Evolutionary conservation across 768 basidiomycete genomes (phyloP).

Genomic region (Inosperma sp.): DNA sequence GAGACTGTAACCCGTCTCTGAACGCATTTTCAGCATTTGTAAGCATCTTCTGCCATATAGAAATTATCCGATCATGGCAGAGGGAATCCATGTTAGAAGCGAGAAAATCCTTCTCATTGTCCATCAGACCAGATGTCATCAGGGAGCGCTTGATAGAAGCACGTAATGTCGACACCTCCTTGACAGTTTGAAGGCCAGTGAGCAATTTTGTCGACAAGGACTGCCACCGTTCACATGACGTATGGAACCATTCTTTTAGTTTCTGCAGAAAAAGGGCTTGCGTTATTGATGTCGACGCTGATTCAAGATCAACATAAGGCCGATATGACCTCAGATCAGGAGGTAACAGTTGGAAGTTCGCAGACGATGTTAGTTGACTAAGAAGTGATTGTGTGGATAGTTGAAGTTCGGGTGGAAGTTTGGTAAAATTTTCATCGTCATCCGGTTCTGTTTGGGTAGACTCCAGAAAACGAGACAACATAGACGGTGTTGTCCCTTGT

Average conservation of each 20-base stretch:
- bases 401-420: conserved; percentile 48
- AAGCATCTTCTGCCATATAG: conserved; percentile 49
- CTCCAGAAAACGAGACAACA: conserved; percentile 55
- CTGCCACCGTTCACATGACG: conserved; percentile 44
- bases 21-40: conserved; percentile 17
- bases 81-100: conserved; percentile 47
- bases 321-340: conserved; percentile 67
- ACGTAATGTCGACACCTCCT: conserved; percentile 71
- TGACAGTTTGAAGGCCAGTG: conserved; percentile 49
- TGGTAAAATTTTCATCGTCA: conserved; percentile 12
- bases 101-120: conserved; percentile 44
- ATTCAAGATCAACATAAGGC: conserved; percentile 75
- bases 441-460: conserved; percentile 54
- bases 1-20: conserved; percentile 14
- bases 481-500: conserved; percentile 32
- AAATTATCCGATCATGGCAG: conserved; percentile 48
- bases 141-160: conserved; percentile 47
- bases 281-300: conserved; percentile 50
- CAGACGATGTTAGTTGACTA: conserved; percentile 71
- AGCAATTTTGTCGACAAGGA: conserved; percentile 54
- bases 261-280: conserved; percentile 40
- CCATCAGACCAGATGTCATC: conserved; percentile 39
- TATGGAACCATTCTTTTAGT: conserved; percentile 60
- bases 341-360: conserved; percentile 77
- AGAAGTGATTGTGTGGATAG: conserved; percentile 69